Base-by-base conservation (phyloP, 116 monocot genomes). In the Papilionanthe hybrid region DNA sequence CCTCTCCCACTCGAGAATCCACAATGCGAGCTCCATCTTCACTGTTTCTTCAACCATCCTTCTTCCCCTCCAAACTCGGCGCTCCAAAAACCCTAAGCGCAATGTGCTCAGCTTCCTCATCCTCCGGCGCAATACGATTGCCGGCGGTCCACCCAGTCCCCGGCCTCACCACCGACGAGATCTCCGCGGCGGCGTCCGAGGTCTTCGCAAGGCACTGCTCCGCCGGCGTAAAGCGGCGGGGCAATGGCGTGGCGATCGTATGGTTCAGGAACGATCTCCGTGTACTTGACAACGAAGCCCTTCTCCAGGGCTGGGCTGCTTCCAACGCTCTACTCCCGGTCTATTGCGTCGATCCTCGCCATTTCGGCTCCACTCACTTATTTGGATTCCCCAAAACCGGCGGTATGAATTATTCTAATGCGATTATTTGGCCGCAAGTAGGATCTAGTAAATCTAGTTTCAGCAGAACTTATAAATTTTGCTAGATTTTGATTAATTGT, bases 211-310 rank as follows among this genome's bases (percentile, higher is more conserved):
- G 89, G 75, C 44, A 92, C 76, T 72, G 82, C 29, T 72, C 82
- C 9, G 27, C 79, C 68, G 75, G 7, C 53, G 8, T 75, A 85
- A 90, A 79, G 77, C 81, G 93, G 74, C 81, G 72, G 23, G 92
- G 96, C 20, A 1, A 42, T 13, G 92, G 94, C 8, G 89, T 91
- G 28, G 91, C 87, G 10, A 88, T 97, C 20, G 76, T 94, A 53
- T 97, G 94, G 94, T 97, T 97, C 77, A 83, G 97, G 76, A 97
- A 94, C 81, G 94, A 97, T 69, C 91, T 94, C n/a, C 83, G 97
- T 41, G 1, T 94, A 23, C 81, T 94, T 0, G 97, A 97, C 80
- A 97, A 97, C 30, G 96, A 97, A 82, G 89, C 86, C 22, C 53
- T 97, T 75, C 4, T 74, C 43, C 75, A 57, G 20, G 97, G 86